These are phyloP conservation scores for Rhodamnia rubescens DNA, from an alignment of 345 rosid species.

Conservation along the genomic window DNA sequence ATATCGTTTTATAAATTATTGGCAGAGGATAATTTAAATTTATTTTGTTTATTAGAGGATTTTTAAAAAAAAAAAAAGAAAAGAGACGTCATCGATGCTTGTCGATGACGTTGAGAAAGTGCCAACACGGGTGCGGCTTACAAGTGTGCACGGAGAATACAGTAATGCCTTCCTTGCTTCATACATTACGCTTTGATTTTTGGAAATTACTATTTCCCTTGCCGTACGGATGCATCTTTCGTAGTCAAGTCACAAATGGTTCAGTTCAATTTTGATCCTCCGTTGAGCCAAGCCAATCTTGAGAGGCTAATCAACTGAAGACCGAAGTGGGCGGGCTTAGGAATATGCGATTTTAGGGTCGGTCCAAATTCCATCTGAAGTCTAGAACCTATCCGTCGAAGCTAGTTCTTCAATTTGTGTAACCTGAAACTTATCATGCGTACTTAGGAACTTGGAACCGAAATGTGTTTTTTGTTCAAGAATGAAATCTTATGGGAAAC, in stretches of 20 bases:
- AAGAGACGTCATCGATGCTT: neutral
- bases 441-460: no score
- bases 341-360: no score
- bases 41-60: neutral
- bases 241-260: neutral
- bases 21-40: neutral
- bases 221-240: neutral
- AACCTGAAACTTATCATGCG: no score
- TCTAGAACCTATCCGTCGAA: no score
- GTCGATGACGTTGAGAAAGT: neutral
- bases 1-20: neutral
- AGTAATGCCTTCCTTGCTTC: neutral
- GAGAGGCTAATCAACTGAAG: no score
- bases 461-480: no score
- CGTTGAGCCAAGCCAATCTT: no score
- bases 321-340: no score
- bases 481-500: no score
- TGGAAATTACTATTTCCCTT: neutral
- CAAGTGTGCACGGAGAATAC: neutral
- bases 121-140: neutral
- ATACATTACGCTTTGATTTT: neutral
- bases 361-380: no score
- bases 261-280: neutral
- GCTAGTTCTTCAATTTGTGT: no score
- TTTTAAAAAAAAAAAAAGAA: neutral